A percentile compares a stretch with the other conserved stretches of the same genome.
phyloP scores from a whole-genome alignment of 106 monocot genomes.

The Apostasia ramifera region DNA sequence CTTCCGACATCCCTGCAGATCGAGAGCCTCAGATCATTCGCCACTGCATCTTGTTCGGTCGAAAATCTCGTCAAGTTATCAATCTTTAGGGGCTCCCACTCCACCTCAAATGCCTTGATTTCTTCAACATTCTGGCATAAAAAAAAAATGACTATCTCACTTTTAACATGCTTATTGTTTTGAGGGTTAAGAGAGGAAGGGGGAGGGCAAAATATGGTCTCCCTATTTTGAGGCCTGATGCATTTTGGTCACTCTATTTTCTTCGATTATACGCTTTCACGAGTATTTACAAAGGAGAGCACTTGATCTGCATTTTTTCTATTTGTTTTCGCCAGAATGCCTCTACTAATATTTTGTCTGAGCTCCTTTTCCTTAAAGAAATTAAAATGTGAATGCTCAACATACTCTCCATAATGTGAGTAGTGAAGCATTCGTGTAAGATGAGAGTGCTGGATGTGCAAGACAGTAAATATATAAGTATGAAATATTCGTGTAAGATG shows the following conservation, averaged over 20 bases:
- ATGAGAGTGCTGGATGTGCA: too few species aligned
- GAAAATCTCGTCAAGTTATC: constrained; percentile 16
- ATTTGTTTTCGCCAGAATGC: too few species aligned
- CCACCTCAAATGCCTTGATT: constrained; percentile 16
- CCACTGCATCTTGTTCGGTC: constrained; percentile 18
- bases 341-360: too few species aligned
- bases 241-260: neutral
- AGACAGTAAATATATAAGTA: too few species aligned
- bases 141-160: constrained; percentile 6
- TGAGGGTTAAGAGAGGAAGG: too few species aligned
- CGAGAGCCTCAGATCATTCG: constrained; percentile 27
- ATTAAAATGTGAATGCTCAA: neutral
- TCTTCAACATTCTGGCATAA: constrained; percentile 45
- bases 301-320: neutral
- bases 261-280: neutral
- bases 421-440: too few species aligned
- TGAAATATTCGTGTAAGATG: too few species aligned
- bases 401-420: neutral
- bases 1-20: constrained; percentile 40
- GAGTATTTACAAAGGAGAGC: neutral
- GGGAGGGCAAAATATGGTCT: too few species aligned
- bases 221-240: neutral
- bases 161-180: neutral
- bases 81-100: constrained; percentile 21
- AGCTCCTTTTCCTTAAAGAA: neutral